A percentile compares a stretch with the other conserved stretches of the same genome.
phyloP scores from a whole-genome alignment of 2,329 filamentous ascomycete species.

The Emergomyces africanus region DNA sequence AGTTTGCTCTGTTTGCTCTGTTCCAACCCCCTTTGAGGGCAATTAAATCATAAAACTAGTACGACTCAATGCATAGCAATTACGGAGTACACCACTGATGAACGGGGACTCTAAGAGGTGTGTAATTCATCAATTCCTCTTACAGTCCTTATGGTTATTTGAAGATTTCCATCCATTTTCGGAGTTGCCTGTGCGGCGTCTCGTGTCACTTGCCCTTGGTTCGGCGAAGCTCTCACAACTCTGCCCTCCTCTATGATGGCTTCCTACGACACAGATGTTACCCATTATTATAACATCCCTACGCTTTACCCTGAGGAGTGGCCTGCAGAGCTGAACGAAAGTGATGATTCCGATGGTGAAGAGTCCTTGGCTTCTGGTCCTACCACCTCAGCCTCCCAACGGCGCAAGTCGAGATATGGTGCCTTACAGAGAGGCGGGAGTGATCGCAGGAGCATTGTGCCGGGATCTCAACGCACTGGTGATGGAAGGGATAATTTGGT shows the following conservation, averaged over 20 bases:
- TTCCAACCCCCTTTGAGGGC: background rate
- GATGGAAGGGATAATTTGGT: conserved; percentile 64
- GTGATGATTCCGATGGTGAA: conserved; percentile 50
- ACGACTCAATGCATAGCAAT: background rate
- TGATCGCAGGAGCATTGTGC: conserved; percentile 51
- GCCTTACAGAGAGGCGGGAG: conserved; percentile 66
- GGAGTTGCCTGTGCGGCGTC: background rate
- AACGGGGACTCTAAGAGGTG: background rate
- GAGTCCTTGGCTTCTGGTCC: conserved; percentile 13
- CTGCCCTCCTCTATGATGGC: conserved; percentile 35
- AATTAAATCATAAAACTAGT: background rate
- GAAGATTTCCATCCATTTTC: background rate
- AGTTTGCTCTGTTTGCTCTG: no score
- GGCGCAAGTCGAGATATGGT: conserved; percentile 65
- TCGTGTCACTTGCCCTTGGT: background rate
- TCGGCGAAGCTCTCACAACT: background rate
- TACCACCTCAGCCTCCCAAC: conserved; percentile 19
- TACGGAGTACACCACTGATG: background rate
- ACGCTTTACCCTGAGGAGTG: conserved; percentile 70
- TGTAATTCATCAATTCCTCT: background rate
- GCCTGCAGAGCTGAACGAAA: conserved; percentile 69
- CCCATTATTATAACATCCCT: conserved; percentile 81
- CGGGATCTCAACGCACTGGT: conserved; percentile 54
- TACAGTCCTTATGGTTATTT: background rate
- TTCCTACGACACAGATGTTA: conserved; percentile 62